Evolutionary conservation across 495 filamentous ascomycete species (phyloP), one percentile per base, ranked within the genome.

Genomic region (Cercophora sp.): DNA sequence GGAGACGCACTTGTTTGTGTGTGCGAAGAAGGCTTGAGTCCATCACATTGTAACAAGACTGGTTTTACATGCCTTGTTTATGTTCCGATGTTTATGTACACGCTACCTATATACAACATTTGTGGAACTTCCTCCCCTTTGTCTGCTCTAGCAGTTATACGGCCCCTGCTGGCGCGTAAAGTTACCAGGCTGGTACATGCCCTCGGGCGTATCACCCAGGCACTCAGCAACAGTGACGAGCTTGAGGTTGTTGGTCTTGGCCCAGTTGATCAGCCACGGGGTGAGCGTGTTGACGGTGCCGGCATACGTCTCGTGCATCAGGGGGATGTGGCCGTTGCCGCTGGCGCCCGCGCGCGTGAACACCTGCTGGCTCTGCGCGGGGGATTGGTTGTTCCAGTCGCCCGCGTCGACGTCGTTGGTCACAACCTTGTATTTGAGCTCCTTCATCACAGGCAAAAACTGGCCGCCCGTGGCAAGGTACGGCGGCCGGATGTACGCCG

Each of bases 231-330:
- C 76, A 46, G 77, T 80, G 5, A 79, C 76, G 9, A 80, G 53
- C 63, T 72, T 68, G 22, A 80, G 48, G 36, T 71, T 71, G 36
- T 80, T 79, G 23, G 60, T 67, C 59, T 75, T 70, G 0, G 76
- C 77, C 77, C 76, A 80, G 53, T 72, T 65, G 26, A 79, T 78
- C 37, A 80, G 46, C 76, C 75, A 79, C 23, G 69, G 75, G 16
- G 73, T 75, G 10, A 80, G 52, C 3, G 65, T 72, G 16, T 70
- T 65, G 10, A 78, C 76, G 3, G 76, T 80, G 20, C 61, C 54
- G 19, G 63, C 48, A 50, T 79, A 78, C 20, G 68, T 72, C 71
- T 81, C 78, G 55, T 81, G 78, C 77, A 80, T 80, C 29, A 81
- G 65, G 8, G 74, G 69, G 52, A 81, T 80, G 39, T 79, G 77